Evolutionary conservation across 2,329 filamentous ascomycete species (phyloP).

Genomic region (Elsinoe australis): DNA sequence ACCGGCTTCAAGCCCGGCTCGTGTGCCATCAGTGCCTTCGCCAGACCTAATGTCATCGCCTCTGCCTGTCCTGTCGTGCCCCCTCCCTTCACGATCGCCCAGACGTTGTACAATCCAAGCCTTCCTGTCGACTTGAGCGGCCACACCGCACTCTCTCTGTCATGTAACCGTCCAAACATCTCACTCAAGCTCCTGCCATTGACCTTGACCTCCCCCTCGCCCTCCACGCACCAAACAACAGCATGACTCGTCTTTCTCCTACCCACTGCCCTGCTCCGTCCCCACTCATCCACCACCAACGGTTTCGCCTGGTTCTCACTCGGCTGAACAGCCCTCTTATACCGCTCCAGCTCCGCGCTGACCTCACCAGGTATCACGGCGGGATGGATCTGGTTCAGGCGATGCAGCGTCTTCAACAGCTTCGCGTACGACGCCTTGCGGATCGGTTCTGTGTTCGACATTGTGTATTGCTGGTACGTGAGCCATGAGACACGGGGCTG

Average conservation of each 20-base stretch:
- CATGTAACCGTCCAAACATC: slow-evolving; percentile 79
- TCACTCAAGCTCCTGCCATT: slow-evolving; percentile 82
- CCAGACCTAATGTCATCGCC: slow-evolving; percentile 81
- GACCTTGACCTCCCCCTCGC: slow-evolving; percentile 78
- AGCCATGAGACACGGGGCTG: slow-evolving; percentile 74
- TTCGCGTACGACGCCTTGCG: slow-evolving; percentile 70
- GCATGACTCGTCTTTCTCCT: slow-evolving; percentile 82
- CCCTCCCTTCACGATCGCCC: slow-evolving; percentile 74
- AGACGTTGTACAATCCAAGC: slow-evolving; percentile 95
- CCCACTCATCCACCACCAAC: slow-evolving; percentile 64
- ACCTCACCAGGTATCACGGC: slow-evolving; percentile 66
- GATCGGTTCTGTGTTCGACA: slow-evolving; percentile 62
- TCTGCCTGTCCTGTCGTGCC: slow-evolving; percentile 94
- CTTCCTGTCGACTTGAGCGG: slow-evolving; percentile 73
- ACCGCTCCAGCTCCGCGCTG: slow-evolving; percentile 54
- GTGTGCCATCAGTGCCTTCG: slow-evolving; percentile 79
- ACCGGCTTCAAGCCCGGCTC: slow-evolving; percentile 86
- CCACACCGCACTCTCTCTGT: slow-evolving; percentile 92
- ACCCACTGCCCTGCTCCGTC: slow-evolving; percentile 71
- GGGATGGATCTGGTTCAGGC: slow-evolving; percentile 79
- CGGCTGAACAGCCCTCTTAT: slow-evolving; percentile 68
- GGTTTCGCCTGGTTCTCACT: slow-evolving; percentile 56
- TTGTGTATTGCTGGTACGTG: slow-evolving; percentile 66
- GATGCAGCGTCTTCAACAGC: slow-evolving; percentile 66
- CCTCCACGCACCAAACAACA: slow-evolving; percentile 82